Percentiles rank a stretch among this genome's conserved stretches.
Conservation (phyloP, 2,329 filamentous ascomycete genomes). For the Aspergillus piperis region DNA sequence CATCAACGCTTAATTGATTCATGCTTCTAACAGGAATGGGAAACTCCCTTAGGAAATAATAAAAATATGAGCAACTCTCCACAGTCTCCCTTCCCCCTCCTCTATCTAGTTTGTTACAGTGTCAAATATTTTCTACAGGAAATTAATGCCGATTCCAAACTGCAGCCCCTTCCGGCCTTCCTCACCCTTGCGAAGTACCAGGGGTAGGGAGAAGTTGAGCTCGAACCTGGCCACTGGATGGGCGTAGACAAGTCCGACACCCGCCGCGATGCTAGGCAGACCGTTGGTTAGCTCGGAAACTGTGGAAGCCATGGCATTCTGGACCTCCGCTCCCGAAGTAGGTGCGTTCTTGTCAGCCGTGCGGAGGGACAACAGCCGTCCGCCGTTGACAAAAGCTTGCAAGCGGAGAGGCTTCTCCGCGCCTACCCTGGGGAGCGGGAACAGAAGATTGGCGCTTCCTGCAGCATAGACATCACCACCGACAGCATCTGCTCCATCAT, state of each 20-base stretch:
- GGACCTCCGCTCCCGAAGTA: conserved; percentile 51
- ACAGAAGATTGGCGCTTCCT: conserved; percentile 78
- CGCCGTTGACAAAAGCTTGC: conserved; percentile 89
- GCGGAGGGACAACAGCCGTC: conserved; percentile 76
- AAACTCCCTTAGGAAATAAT: not conserved
- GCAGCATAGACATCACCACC: conserved; percentile 93
- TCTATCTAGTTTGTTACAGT: conserved; percentile 13
- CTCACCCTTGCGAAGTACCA: conserved; percentile 80
- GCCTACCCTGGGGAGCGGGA: conserved; percentile 80
- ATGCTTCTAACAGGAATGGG: not conserved
- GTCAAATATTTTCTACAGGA: conserved; percentile 63
- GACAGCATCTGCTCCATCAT: conserved; percentile 80
- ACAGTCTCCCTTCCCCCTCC: conserved; percentile 1
- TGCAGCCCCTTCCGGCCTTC: conserved; percentile 87
- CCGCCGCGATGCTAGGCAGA: conserved; percentile 80
- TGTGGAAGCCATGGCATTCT: conserved; percentile 55
- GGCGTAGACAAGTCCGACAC: conserved; percentile 89
- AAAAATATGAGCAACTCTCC: not conserved
- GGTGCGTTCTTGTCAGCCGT: conserved; percentile 52
- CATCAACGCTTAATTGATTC: not conserved
- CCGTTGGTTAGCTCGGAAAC: conserved; percentile 71
- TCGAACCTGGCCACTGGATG: conserved; percentile 93
- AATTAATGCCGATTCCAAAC: conserved; percentile 95
- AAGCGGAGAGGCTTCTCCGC: conserved; percentile 81
- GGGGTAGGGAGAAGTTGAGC: conserved; percentile 87